Conservation (phyloP, 352 stramenopile species). For the Phytophthora cryptogea region DNA sequence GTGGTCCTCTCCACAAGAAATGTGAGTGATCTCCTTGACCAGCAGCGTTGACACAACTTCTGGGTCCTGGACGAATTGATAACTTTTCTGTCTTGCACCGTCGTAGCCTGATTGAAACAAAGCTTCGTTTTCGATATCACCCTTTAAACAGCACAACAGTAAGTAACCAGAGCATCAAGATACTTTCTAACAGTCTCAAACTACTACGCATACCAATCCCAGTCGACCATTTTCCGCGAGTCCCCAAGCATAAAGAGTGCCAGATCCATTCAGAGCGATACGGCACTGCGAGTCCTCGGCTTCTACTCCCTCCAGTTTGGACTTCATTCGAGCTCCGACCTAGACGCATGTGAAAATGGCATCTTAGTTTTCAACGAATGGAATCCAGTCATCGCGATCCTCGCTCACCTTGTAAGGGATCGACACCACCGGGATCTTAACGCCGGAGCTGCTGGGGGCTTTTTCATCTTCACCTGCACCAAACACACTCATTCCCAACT, state of each 20-base stretch:
- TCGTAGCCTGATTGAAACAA: conserved; percentile 75
- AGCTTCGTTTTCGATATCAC: conserved; percentile 69
- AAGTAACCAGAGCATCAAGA: not conserved
- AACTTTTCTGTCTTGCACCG: conserved; percentile 63
- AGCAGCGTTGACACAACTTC: conserved; percentile 59
- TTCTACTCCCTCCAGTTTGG: conserved; percentile 42
- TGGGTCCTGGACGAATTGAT: conserved; percentile 56
- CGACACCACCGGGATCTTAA: conserved; percentile 73
- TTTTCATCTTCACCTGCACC: conserved; percentile 38
- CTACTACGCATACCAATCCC: conserved; percentile 46
- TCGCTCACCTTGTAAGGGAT: conserved; percentile 51
- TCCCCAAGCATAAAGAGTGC: conserved; percentile 71
- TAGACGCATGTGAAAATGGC: conserved; percentile 9
- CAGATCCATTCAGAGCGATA: conserved; percentile 45
- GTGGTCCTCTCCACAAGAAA: conserved; percentile 72
- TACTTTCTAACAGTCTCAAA: not conserved
- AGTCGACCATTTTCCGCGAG: conserved; percentile 69
- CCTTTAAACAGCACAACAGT: conserved; percentile 31
- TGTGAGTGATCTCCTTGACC: conserved; percentile 43
- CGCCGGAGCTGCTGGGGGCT: conserved; percentile 37
- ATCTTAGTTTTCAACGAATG: not conserved
- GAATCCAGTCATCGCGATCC: not conserved
- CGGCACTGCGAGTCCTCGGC: conserved; percentile 50
- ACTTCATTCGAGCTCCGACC: conserved; percentile 52
- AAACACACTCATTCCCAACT: conserved; percentile 61